Percentiles rank a stretch among this genome's conserved stretches.
Conservation (phyloP, 768 basidiomycete species). For the Hirschioporus abietinus region DNA sequence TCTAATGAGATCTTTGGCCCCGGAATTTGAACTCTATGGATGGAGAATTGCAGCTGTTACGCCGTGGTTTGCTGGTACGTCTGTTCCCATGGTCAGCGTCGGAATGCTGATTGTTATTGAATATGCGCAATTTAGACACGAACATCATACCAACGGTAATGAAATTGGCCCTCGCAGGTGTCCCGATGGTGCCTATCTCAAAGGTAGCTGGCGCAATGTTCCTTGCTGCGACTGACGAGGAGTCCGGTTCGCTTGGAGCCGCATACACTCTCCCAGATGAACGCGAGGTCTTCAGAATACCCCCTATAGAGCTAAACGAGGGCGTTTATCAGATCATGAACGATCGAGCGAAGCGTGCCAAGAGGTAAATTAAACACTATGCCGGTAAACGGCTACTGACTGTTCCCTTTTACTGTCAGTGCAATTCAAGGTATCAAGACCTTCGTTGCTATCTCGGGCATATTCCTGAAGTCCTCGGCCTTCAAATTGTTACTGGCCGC, state of each 20-base stretch:
- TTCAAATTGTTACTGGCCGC: not conserved
- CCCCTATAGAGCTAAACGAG: slow-evolving; percentile 40
- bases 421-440: not conserved
- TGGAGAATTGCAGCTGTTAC: slow-evolving; percentile 44
- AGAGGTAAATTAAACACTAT: not conserved
- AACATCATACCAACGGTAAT: slow-evolving; percentile 34
- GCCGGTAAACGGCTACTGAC: not conserved
- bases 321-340: slow-evolving; percentile 53
- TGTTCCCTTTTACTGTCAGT: not conserved
- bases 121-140: slow-evolving; percentile 34
- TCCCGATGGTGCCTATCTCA: slow-evolving; percentile 41
- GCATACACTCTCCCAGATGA: slow-evolving; percentile 45
- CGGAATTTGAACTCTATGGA: slow-evolving; percentile 27
- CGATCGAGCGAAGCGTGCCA: slow-evolving; percentile 8
- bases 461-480: not conserved
- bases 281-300: slow-evolving; percentile 43
- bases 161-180: slow-evolving; percentile 42
- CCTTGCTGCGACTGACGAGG: slow-evolving; percentile 42
- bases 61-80: slow-evolving; percentile 48
- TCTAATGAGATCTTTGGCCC: slow-evolving; percentile 43
- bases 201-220: slow-evolving; percentile 50
- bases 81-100: not conserved
- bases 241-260: slow-evolving; percentile 38
- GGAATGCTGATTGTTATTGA: slow-evolving; percentile 2
- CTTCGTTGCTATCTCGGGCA: not conserved